phyloP scores from a whole-genome alignment of 352 stramenopile species.

The Plasmopara halstedii region DNA sequence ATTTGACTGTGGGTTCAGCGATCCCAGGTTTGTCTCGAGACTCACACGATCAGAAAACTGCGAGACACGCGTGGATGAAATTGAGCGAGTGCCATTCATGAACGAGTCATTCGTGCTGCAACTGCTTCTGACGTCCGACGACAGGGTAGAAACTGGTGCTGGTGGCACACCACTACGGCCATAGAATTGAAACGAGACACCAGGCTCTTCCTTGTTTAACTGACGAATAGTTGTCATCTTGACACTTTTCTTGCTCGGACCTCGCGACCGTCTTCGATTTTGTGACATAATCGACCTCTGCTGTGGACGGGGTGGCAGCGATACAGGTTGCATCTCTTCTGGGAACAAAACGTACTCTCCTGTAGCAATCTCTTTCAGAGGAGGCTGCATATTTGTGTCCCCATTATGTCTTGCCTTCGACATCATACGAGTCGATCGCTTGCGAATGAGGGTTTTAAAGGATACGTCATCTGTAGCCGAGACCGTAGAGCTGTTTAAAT shows the following conservation, averaged over 20 bases:
- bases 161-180: constrained; percentile 22
- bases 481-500: constrained; percentile 9
- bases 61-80: constrained; percentile 38
- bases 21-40: constrained; percentile 68
- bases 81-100: constrained; percentile 35
- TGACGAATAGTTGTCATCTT: constrained; percentile 5
- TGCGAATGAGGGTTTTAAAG: constrained; percentile 38
- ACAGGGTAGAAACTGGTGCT: constrained; percentile 5
- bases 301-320: constrained; percentile 17
- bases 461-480: not conserved
- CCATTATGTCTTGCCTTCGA: constrained; percentile 19
- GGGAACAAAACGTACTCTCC: constrained; percentile 30
- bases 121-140: constrained; percentile 23
- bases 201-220: constrained; percentile 26
- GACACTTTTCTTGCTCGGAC: constrained; percentile 15
- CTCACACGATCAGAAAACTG: constrained; percentile 56
- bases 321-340: constrained; percentile 21
- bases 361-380: constrained; percentile 22
- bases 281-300: constrained; percentile 16
- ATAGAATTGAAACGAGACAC: constrained; percentile 62
- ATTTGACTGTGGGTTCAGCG: constrained; percentile 39
- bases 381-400: constrained; percentile 16
- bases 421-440: constrained; percentile 46
- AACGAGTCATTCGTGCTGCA: constrained; percentile 49
- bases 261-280: constrained; percentile 10